Base-by-base conservation (phyloP, 1,139 yeast species). In the Nakaseomyces kungkrabaensis region DNA sequence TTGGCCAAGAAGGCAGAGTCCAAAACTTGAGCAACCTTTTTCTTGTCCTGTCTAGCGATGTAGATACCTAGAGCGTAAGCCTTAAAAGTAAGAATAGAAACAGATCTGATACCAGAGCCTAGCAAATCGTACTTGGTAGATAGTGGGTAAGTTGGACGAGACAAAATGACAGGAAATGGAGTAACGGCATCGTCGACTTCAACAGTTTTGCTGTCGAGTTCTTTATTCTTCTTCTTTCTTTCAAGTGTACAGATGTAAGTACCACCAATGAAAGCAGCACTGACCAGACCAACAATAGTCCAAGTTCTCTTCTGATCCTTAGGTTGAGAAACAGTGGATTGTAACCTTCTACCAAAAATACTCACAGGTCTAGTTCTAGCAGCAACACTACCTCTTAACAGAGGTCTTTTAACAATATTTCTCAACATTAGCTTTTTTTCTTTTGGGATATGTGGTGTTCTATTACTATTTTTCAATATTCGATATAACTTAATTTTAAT, bases 51-150 rank as follows among this genome's bases (percentile, higher is more conserved):
- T 3, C 72, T 65, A 4, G 85, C 81, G 42, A 85, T 72, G 63
- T 89, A 89, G 17, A 89, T 68, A 0, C 94, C 96, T 29, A 85
- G 72, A 0, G 87, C 95, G 61, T 89, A 89, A 5, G 89, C 96
- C 59, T 82, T 85, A 70, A 89, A 79, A 11, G 75, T 72, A 42
- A 89, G 59, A 61, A 88, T 85, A 0, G 96, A 85, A 10, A 89
- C 96, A 0, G 83, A 69, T 58, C 96, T 72, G 5, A 82, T 79
- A 0, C 96, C 96, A 52, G 77, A 75, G 0, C 95, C 96, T 7
- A 89, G 60, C 46, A 87, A 65, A 48, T 72, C 68, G 60, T 68
- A 81, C 46, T 69, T 27, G 4, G 53, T 51, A 3, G 53, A 33
- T 2, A 57, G 26, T 4, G 56, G 58, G 36, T 32, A 51, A 1